phyloP scores from a whole-genome alignment of 2,329 filamentous ascomycete species.

The Pseudonectria buxi region DNA sequence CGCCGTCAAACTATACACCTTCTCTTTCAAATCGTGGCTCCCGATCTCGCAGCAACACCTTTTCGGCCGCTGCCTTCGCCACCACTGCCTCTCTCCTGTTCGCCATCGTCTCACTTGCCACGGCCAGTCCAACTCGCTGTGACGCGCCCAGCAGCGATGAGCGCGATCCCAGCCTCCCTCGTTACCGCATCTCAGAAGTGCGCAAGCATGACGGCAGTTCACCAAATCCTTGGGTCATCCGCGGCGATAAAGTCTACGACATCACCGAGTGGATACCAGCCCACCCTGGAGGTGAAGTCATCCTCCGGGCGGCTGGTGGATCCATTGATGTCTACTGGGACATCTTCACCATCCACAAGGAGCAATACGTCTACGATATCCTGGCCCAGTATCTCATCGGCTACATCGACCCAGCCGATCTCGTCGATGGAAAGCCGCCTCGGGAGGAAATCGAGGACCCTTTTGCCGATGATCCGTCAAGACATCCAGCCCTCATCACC shows the following conservation, averaged over 20 bases:
- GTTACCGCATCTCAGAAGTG: constrained; percentile 44
- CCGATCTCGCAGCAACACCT: too few relatives aligned
- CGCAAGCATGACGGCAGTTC: constrained; percentile 47
- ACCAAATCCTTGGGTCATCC: constrained; percentile 55
- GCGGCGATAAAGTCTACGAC: constrained; percentile 59
- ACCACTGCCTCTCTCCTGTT: too few relatives aligned
- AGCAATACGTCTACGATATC: constrained; percentile 57
- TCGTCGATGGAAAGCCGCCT: constrained; percentile 49
- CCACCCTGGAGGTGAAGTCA: constrained; percentile 63
- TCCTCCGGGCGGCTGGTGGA: constrained; percentile 57
- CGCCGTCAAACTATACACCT: too few relatives aligned
- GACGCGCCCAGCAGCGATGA: constrained; percentile 6
- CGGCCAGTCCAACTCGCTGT: too few relatives aligned
- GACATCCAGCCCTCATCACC: constrained; percentile 44
- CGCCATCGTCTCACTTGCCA: too few relatives aligned
- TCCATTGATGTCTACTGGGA: constrained; percentile 64
- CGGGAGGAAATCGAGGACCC: constrained; percentile 53
- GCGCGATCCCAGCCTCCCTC: constrained; percentile 38
- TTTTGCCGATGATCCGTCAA: constrained; percentile 46
- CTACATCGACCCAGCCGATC: constrained; percentile 50
- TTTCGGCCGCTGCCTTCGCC: too few relatives aligned
- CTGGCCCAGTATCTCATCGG: constrained; percentile 59
- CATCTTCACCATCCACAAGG: constrained; percentile 63
- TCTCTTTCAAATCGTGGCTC: too few relatives aligned
- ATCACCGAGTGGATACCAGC: constrained; percentile 62